Base-by-base conservation (phyloP, 2,329 filamentous ascomycete genomes). In the Ophiostoma tasmaniense region DNA sequence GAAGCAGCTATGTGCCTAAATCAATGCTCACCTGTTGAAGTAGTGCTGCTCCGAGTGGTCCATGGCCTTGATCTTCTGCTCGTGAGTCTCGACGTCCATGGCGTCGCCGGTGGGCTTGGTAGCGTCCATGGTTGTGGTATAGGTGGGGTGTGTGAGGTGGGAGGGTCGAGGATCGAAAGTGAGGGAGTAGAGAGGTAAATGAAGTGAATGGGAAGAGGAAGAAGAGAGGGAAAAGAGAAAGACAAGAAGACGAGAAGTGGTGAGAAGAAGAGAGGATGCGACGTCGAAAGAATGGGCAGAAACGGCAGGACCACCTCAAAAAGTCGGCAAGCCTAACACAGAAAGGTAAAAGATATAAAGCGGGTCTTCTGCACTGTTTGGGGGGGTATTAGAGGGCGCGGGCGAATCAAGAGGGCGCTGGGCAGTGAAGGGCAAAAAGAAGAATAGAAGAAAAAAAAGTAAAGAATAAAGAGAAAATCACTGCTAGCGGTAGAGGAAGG, bases 41-140 rank as follows among this genome's bases (percentile, higher is more conserved):
- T 98, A 99, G 81, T 98, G 95, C 80, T 96, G 93, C 85, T 99
- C 95, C 73, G 93, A 95, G 82, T 97, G 93, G 78, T 91, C 90
- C 86, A 97, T 89, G 75, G 82, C 79, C 78, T 89, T 88, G 80
- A 91, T 84, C 80, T 83, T 82, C 77, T 84, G 78, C 81, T 89
- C 86, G 66, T 85, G 86, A 73, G 81, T 78, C 76, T 86, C 85
- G 70, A 87, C 81, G 62, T 87, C 85, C 84, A 85, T 87, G 71
- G 81, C 80, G 74, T 81, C 79, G 64, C 37, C 64, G 22, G 61
- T 20, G 61, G 67, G 42, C 67, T 65, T 68, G 61, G 45, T 35
- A n/a, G 45, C 59, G 20, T 52, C 65, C 45, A 67, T 70, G 45
- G 7, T 64, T 25, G 39, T 61, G 39, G 30, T 64, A 30, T 7